Percentiles rank a stretch among this genome's conserved stretches.
Conservation (phyloP, 2,329 filamentous ascomycete genomes). For the Xylaria sp. region DNA sequence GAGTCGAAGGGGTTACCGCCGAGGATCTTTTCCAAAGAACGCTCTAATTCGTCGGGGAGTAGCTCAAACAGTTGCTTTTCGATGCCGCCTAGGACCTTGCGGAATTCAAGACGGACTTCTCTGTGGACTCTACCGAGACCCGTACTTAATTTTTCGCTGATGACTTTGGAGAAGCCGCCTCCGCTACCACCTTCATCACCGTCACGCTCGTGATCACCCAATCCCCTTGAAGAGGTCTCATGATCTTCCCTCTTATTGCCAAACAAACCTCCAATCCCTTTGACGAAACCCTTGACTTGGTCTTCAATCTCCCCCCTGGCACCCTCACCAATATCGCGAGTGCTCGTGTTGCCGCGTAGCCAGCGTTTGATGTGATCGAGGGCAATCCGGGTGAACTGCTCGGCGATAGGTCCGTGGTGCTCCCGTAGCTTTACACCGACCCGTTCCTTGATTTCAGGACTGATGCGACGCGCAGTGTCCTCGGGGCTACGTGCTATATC, state of each 20-base stretch:
- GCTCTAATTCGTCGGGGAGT: constrained; percentile 50
- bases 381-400: constrained; percentile 53
- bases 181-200: constrained; percentile 37
- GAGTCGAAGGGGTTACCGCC: constrained; percentile 54
- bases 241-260: constrained; percentile 45
- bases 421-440: constrained; percentile 48
- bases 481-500: constrained; percentile 53
- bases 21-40: constrained; percentile 52
- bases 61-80: constrained; percentile 54
- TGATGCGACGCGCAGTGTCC: constrained; percentile 52
- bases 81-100: constrained; percentile 50
- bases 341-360: constrained; percentile 31
- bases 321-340: constrained; percentile 45
- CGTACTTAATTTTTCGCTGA: constrained; percentile 54
- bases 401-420: constrained; percentile 51
- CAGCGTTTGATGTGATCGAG: constrained; percentile 54
- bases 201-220: constrained; percentile 38
- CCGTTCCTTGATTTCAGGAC: constrained; percentile 53
- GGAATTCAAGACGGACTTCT: constrained; percentile 54
- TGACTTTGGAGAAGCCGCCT: constrained; percentile 51
- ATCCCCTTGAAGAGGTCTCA: constrained; percentile 28
- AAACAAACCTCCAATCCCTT: constrained; percentile 50
- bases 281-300: constrained; percentile 52
- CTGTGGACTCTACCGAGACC: constrained; percentile 51
- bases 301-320: constrained; percentile 52